Base-by-base conservation (phyloP, 1,139 yeast species). In the Taphrina deformans region DNA sequence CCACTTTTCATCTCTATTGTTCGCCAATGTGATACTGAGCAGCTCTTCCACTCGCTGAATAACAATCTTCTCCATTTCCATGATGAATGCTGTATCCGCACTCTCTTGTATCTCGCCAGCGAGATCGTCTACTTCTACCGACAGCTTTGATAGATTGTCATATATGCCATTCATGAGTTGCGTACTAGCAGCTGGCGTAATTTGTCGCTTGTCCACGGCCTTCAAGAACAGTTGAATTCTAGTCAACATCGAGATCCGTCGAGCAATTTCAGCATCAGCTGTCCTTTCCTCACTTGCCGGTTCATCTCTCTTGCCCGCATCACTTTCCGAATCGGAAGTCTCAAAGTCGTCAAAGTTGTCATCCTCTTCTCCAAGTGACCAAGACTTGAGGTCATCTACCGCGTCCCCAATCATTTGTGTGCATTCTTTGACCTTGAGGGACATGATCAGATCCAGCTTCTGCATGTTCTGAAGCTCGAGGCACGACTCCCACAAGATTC, bases 61-160 rank as follows among this genome's bases (percentile, higher is more conserved):
- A 2, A 59, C 63, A 48, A 24, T 26, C 40, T 59, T 59, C 29
- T 59, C 63, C 38, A 59, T 40, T 26, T 59, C 63, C 56, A 50
- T 38, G 7, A 59, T 50, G 29, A 33, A 59, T 4, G 63, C 56
- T 23, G 55, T 24, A 26, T 59, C 63, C 1, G 63, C 35, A 9
- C 29, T 44, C 38, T 59, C 63, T 27, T 59, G 63, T 2, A 59
- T 40, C 41, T 59, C 63, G 29, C 63, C 55, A 24, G 63, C 63
- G 29, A 48, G 46, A 31, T 59, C 63, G 31, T 59, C 63, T 14
- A 48, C 56, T 31, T 59, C 63, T 27, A 59, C 56, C 23, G 35
- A 24, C 18, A 59, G 29, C 16, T 27, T 23, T 23, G 46, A 14
- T n/a, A 59, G 16, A 31, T 40, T 38, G 38, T 27, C 41, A 45